Evolutionary conservation across 2,329 filamentous ascomycete species (phyloP), one percentile per base, ranked within the genome.

Genomic region (Dothidotthia symphoricarpi): DNA sequence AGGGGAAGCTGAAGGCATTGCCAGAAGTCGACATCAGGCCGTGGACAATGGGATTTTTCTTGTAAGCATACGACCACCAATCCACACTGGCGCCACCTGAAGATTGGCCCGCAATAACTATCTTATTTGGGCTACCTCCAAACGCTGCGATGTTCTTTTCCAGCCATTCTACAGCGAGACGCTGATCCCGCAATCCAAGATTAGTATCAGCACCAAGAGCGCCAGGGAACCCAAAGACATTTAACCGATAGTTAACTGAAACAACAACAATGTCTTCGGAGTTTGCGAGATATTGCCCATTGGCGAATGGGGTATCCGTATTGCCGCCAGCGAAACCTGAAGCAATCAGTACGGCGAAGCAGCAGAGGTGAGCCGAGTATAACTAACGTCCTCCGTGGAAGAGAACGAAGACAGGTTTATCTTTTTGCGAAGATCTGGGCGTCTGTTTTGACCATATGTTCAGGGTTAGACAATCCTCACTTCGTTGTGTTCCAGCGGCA

Each of bases 121-220:
- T 74, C 11, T 41, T 44, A 7, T 43, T 42, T 6, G 48, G 36
- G 42, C 76, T 72, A 12, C 77, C 77, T 13, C 75, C 75, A 45
- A 80, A 80, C 1, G 60, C 57, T 7, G 52, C 67, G 16, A 78
- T 73, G 50, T 79, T 77, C 28, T 70, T 63, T 3, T 64, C 64
- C 0, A 75, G 57, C 76, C 76, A 80, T 55, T 78, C 71, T 0
- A 79, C 52, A 0, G 73, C 75, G 11, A 70, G 48, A 2, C 77
- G 69, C 49, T 81, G 77, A 49, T 82, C 77, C 4, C 71, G 65
- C 5, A 80, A 56, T 1, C 75, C 77, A 2, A 75, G 51, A 41
- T 80, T 80, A 30, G 68, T 53, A 6, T 47, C 41, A 16, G 56
- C 27, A 10, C 49, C 57, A 10, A 44, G 49, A 16, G 56, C 54